Evolutionary conservation across 305 asterid species (phyloP).

Genomic region (Euphrasia arctica): DNA sequence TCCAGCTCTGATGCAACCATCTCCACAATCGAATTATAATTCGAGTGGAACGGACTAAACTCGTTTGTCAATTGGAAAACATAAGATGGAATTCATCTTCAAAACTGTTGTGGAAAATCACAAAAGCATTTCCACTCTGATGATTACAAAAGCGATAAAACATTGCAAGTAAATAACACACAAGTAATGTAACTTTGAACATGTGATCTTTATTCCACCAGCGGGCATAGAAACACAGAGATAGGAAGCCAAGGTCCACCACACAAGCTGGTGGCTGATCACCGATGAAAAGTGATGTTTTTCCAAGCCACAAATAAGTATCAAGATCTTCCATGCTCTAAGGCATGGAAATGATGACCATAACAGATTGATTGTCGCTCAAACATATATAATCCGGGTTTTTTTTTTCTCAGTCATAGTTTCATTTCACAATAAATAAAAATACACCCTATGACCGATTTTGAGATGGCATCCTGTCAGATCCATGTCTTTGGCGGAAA

Average conservation of each 20-base stretch:
- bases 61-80: background rate
- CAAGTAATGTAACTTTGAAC: background rate
- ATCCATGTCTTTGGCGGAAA: constrained; percentile 59
- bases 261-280: constrained; percentile 7
- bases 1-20: too few species aligned
- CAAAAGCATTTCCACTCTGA: constrained; percentile 12
- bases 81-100: background rate
- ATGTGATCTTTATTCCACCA: constrained; percentile 8
- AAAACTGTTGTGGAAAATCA: too few species aligned
- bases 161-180: constrained; percentile 27
- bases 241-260: constrained; percentile 4
- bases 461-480: constrained; percentile 66
- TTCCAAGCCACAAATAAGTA: constrained; percentile 2
- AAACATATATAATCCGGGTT: constrained; percentile 44
- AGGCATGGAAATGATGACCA: constrained; percentile 12
- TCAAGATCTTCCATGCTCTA: background rate
- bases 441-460: constrained; percentile 50
- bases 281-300: background rate
- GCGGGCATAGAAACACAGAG: constrained; percentile 6
- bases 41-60: too few species aligned
- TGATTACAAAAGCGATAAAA: constrained; percentile 32
- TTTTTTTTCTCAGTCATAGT: constrained; percentile 34
- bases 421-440: constrained; percentile 30
- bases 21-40: too few species aligned
- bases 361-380: constrained; percentile 37